These are phyloP conservation scores for Leccinum griseonigrum DNA, from an alignment of 1,284 basidiomycete genomes.

Conservation along the genomic window DNA sequence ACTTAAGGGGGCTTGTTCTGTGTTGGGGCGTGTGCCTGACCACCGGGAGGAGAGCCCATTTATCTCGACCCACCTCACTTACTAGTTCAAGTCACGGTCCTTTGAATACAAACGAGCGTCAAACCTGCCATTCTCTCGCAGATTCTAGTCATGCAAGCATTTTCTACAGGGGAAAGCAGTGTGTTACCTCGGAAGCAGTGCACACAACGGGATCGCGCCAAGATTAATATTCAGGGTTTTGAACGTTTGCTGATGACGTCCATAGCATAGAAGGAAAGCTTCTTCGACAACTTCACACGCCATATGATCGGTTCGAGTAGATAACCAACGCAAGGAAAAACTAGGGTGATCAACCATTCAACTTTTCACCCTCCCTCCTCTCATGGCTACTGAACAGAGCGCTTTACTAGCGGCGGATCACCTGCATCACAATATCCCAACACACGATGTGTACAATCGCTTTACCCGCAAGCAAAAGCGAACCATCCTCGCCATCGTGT, in stretches of 20 bases:
- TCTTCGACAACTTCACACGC: neutral
- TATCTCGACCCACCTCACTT: neutral
- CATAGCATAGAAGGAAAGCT: neutral
- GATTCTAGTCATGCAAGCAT: neutral
- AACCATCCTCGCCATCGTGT: conserved; percentile 40
- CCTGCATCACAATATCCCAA: neutral
- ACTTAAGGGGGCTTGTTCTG: neutral
- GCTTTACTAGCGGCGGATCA: neutral
- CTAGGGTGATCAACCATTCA: neutral
- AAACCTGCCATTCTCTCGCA: neutral
- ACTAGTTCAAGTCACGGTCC: neutral
- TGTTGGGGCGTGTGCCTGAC: neutral
- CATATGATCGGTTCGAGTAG: conserved; percentile 9
- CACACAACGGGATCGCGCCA: neutral
- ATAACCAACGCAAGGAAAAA: neutral
- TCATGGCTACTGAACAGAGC: neutral
- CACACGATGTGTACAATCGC: conserved; percentile 38
- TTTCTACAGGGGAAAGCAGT: neutral
- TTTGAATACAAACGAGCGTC: neutral
- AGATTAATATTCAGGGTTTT: neutral
- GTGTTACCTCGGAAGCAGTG: neutral
- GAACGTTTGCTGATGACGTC: neutral
- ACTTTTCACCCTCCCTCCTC: neutral
- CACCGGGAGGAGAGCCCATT: neutral
- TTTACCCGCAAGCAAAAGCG: conserved; percentile 39